phyloP scores from a whole-genome alignment of 1,139 yeast genomes.

The Candida dubliniensis region DNA sequence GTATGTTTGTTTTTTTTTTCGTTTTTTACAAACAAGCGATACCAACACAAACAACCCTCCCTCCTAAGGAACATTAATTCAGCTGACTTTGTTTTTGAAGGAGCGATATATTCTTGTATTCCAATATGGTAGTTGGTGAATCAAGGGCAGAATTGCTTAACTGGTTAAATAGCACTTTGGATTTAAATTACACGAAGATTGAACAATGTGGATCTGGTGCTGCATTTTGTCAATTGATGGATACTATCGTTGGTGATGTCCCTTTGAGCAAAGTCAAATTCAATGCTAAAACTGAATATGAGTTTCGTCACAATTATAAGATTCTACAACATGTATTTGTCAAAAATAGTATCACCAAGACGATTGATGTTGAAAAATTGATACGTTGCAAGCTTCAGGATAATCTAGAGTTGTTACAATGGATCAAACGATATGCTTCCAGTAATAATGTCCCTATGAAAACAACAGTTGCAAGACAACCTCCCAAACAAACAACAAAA shows the following conservation, averaged over 20 bases:
- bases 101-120: background rate
- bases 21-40: background rate
- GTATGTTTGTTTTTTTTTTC: background rate
- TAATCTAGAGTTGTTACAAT: slow-evolving; percentile 88
- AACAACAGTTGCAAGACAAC: slow-evolving; percentile 15
- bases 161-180: slow-evolving; percentile 79
- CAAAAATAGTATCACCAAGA: slow-evolving; percentile 67
- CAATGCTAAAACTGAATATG: slow-evolving; percentile 66
- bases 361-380: slow-evolving; percentile 77
- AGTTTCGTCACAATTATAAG: slow-evolving; percentile 78
- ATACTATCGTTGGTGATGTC: slow-evolving; percentile 76
- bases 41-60: background rate
- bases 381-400: slow-evolving; percentile 91
- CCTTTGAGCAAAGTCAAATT: slow-evolving; percentile 78
- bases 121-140: slow-evolving; percentile 34
- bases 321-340: slow-evolving; percentile 77
- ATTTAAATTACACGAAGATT: slow-evolving; percentile 67
- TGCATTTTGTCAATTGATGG: slow-evolving; percentile 88
- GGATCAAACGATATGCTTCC: slow-evolving; percentile 82
- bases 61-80: background rate
- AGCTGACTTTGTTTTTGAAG: background rate
- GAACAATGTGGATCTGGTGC: slow-evolving; percentile 98
- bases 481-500: background rate
- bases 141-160: slow-evolving; percentile 79
- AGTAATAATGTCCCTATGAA: slow-evolving; percentile 19